Evolutionary conservation across 371 early-diverging fungal species (phyloP).

Genomic region (Haplosporangium sp.): DNA sequence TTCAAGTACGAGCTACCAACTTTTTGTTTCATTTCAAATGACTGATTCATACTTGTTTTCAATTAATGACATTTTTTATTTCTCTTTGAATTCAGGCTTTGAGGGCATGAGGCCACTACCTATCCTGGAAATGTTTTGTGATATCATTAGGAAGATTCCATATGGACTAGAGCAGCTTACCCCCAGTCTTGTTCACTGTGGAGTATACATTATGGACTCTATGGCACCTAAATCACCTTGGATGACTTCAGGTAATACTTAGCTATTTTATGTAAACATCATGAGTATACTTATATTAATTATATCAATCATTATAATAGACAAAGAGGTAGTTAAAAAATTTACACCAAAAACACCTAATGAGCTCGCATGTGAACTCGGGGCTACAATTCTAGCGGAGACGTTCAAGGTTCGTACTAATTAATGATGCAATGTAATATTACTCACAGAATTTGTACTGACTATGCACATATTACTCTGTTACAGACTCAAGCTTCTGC

Average conservation of each 20-base stretch:
- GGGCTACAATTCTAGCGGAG: slow-evolving; percentile 58
- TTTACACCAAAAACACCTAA: slow-evolving; percentile 33
- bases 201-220: slow-evolving; percentile 66
- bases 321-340: slow-evolving; percentile 23
- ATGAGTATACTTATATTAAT: background rate
- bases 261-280: background rate
- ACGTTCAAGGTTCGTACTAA: slow-evolving; percentile 57
- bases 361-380: slow-evolving; percentile 57
- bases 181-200: slow-evolving; percentile 68
- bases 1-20: slow-evolving; percentile 42
- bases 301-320: slow-evolving; percentile 14
- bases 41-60: background rate
- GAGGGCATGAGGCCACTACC: slow-evolving; percentile 37
- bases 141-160: slow-evolving; percentile 61
- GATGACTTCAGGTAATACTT: slow-evolving; percentile 35
- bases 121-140: slow-evolving; percentile 39
- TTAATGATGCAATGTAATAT: background rate
- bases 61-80: background rate
- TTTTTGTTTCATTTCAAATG: background rate
- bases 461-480: background rate
- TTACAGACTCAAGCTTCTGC: slow-evolving; percentile 65
- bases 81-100: slow-evolving; percentile 22
- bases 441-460: background rate
- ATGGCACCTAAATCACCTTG: slow-evolving; percentile 49
- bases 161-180: slow-evolving; percentile 73